phyloP scores from a whole-genome alignment of 345 rosid species.

The Tarenaya hassleriana region DNA sequence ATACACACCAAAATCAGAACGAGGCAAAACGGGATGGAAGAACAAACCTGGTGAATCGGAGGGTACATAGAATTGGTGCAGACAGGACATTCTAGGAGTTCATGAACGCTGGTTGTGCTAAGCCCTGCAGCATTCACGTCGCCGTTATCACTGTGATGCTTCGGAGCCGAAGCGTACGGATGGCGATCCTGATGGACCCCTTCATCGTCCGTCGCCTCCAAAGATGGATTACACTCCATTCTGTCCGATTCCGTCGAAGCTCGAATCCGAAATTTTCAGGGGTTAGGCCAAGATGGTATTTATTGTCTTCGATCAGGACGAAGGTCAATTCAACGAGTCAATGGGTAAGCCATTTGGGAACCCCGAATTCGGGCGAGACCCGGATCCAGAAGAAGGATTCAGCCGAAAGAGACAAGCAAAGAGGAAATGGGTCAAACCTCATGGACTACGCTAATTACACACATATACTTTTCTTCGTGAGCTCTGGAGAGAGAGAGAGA shows the following conservation, averaged over 20 bases:
- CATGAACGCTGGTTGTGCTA: conserved; percentile 80
- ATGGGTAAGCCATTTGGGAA: too few relatives aligned
- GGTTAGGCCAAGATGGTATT: neutral
- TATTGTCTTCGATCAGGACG: conserved; percentile 8
- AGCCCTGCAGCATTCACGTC: conserved; percentile 30
- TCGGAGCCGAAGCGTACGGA: conserved; percentile 46
- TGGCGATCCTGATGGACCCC: conserved; percentile 68
- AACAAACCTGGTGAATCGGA: conserved; percentile 84
- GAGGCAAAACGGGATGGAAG: neutral
- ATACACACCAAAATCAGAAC: neutral
- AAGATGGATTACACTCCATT: conserved; percentile 67
- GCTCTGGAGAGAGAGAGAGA: conserved; percentile 21
- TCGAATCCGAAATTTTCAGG: neutral
- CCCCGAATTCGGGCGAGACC: too few relatives aligned
- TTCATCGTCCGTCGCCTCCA: conserved; percentile 69
- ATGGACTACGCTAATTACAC: conserved; percentile 17
- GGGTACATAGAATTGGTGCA: conserved; percentile 98
- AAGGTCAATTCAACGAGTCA: neutral
- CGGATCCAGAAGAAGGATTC: too few relatives aligned
- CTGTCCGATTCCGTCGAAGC: conserved; percentile 59
- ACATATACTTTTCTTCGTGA: conserved; percentile 28
- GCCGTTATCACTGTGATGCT: conserved; percentile 39
- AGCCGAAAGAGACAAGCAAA: too few relatives aligned
- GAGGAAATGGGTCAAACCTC: conserved; percentile 27
- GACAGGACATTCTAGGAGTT: conserved; percentile 94